phyloP scores from a whole-genome alignment of 2,329 filamentous ascomycete genomes.

The Pseudogymnoascus sp. region DNA sequence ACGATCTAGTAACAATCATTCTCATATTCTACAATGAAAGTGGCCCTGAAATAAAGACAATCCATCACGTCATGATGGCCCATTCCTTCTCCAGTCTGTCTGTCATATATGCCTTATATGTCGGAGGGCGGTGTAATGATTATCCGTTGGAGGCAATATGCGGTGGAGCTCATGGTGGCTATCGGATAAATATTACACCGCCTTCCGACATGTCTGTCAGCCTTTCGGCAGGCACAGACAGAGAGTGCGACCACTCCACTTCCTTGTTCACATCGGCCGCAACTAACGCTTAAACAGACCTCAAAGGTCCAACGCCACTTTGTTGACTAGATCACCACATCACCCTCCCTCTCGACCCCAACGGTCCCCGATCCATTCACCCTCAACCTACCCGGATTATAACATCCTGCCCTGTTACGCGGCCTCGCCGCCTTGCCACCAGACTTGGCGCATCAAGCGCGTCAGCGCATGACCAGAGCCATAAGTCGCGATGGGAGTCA shows the following conservation, averaged over 20 bases:
- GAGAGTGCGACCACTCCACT: background rate
- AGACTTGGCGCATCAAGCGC: background rate
- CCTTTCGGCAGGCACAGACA: background rate
- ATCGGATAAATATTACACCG: background rate
- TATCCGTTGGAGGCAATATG: background rate
- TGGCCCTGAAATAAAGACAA: background rate
- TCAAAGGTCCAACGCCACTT: background rate
- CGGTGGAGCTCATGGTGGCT: too few relatives aligned
- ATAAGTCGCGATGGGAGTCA: constrained; percentile 65
- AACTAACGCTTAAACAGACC: background rate
- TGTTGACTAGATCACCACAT: background rate
- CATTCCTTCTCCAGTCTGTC: background rate
- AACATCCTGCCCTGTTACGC: background rate
- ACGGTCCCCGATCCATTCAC: background rate
- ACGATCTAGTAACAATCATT: background rate
- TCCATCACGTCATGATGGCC: background rate
- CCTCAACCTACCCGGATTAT: background rate
- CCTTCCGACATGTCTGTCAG: background rate
- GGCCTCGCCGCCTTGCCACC: background rate
- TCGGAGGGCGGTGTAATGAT: background rate
- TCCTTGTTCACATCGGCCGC: background rate
- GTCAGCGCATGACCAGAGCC: background rate
- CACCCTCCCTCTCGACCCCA: background rate
- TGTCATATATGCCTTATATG: background rate
- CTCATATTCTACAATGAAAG: background rate